These are phyloP conservation scores for Calonectria crousiana DNA, from an alignment of 2,329 filamentous ascomycete genomes.

Conservation along the genomic window DNA sequence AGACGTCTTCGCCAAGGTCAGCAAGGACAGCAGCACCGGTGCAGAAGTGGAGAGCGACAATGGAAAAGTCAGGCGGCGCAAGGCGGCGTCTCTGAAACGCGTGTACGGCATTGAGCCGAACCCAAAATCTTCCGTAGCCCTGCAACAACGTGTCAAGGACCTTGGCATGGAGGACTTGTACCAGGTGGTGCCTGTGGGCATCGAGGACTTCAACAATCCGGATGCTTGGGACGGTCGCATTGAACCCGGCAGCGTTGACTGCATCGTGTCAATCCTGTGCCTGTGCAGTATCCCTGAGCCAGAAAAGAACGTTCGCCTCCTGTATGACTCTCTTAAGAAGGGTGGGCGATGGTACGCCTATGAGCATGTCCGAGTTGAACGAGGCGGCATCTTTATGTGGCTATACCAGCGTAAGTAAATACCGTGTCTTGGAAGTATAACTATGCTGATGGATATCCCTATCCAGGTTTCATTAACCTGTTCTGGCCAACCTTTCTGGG, in stretches of 20 bases:
- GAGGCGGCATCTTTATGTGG: constrained; percentile 54
- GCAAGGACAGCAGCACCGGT: constrained; percentile 24
- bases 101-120: constrained; percentile 77
- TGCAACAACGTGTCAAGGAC: constrained; percentile 60
- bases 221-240: constrained; percentile 60
- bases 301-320: constrained; percentile 63
- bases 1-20: constrained; percentile 59
- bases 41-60: constrained; percentile 20
- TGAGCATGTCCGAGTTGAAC: constrained; percentile 66
- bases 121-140: constrained; percentile 59
- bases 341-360: constrained; percentile 74
- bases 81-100: constrained; percentile 51
- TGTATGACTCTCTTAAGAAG: constrained; percentile 70
- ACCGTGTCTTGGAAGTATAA: neutral
- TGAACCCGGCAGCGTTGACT: constrained; percentile 65
- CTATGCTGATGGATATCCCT: neutral
- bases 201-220: constrained; percentile 65
- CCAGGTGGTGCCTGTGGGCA: constrained; percentile 72
- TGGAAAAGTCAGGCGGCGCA: constrained; percentile 35
- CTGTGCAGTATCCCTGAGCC: constrained; percentile 74
- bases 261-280: constrained; percentile 71
- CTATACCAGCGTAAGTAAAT: constrained; percentile 64
- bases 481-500: constrained; percentile 66
- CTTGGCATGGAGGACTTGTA: constrained; percentile 69
- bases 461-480: constrained; percentile 61